Evolutionary conservation across 1,284 basidiomycete species (phyloP).

Genomic region (Papiliotrema fonsecae): DNA sequence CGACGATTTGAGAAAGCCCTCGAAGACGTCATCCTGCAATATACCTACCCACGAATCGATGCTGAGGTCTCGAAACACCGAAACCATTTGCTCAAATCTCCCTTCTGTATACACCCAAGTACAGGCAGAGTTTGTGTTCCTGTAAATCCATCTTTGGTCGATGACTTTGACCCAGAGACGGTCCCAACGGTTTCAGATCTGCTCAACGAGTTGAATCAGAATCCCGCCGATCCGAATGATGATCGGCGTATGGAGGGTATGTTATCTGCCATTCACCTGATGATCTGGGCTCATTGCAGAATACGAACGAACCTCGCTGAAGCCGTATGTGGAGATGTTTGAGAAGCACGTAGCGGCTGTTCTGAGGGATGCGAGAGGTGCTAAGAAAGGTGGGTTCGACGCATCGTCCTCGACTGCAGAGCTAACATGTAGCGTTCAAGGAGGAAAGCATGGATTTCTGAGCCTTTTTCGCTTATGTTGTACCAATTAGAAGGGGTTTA

Average conservation of each 20-base stretch:
- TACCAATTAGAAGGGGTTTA: too few species aligned
- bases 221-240: constrained; percentile 50
- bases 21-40: constrained; percentile 87
- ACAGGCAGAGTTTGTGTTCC: constrained; percentile 96
- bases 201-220: constrained; percentile 63
- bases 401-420: not conserved
- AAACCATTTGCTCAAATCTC: constrained; percentile 96
- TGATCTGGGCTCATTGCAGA: constrained; percentile 21
- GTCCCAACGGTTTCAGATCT: constrained; percentile 86
- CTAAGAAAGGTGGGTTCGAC: constrained; percentile 26
- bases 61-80: constrained; percentile 95
- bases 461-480: too few species aligned
- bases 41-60: constrained; percentile 94
- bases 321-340: constrained; percentile 84
- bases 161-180: constrained; percentile 74
- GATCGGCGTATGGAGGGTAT: constrained; percentile 21
- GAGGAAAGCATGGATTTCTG: constrained; percentile 34
- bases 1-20: constrained; percentile 50
- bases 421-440: constrained; percentile 14
- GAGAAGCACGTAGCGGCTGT: constrained; percentile 62
- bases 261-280: constrained; percentile 51
- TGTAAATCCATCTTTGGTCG: constrained; percentile 70
- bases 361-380: constrained; percentile 43
- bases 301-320: constrained; percentile 58
- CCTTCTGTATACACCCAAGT: constrained; percentile 94